Evolutionary conservation across 208 protist genomes (phyloP), one percentile per base, ranked within the genome.

Genomic region (Angomonas desouzai): DNA sequence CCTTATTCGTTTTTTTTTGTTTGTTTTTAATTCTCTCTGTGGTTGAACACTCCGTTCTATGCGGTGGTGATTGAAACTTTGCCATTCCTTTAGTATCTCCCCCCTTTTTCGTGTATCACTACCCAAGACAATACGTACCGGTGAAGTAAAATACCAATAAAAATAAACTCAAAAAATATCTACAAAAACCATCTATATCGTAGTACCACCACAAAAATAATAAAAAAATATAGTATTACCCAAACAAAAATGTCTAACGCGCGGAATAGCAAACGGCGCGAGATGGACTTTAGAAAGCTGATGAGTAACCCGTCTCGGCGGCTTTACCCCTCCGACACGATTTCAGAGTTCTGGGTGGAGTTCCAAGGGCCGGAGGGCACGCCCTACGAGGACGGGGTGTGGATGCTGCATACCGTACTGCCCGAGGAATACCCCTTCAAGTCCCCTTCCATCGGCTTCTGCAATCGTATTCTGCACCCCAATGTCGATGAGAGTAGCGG

Each of bases 401-500:
- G 98, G 98, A 93, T 92, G 69, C 84, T 99, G 56, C 91, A 98
- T 64, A 97, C 99, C 6, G 83, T 97, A 49, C 75, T 99, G n/a
- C 98, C 98, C 0, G 73, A 85, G 0, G 88, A 88, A 38, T 99
- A 99, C 72, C 98, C 98, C 1, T 99, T 99, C 79, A 99, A 99
- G 77, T 98, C 96, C 9, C 98, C 98, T 1, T 98, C 96, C 0
- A 99, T 99, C 67, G 98, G 98, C 11, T 99, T 99, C 71, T 72
- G 82, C 47, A 99, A 99, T 72, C 88, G 87, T 53, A 98, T 99
- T 51, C 96, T 95, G 70, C 98, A 99, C 73, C 98, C 98, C 22
- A 99, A 99, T 74, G 97, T 99, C 4, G 98, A 99, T 71, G 97
- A 98, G 71, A 72, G 76, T 60, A 99, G 97, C 30, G 98, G 98